Percentiles rank a stretch among this genome's conserved stretches.
These are phyloP conservation scores for Rugonectria rugulosa DNA, from an alignment of 2,329 filamentous ascomycete genomes.

Conservation along the genomic window DNA sequence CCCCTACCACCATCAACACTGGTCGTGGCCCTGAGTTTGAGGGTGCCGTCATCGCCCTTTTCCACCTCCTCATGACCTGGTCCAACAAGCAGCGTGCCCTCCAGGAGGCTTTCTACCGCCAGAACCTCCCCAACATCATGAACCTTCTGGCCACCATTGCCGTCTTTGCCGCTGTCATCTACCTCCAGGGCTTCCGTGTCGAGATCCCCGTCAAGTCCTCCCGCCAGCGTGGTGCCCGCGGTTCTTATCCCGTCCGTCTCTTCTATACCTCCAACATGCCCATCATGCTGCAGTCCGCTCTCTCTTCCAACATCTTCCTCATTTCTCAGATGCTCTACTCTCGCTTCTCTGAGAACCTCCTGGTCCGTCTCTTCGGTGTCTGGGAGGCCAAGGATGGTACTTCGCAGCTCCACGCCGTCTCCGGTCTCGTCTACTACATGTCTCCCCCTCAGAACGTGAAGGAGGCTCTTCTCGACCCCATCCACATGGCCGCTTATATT, in stretches of 20 bases:
- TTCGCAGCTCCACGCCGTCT: constrained; percentile 91
- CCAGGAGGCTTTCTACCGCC: constrained; percentile 98
- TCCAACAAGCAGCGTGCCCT: constrained; percentile 99
- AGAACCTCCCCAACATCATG: constrained; percentile 99
- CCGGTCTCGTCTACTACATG: constrained; percentile 99
- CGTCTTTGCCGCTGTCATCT: constrained; percentile 98
- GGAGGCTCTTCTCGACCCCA: constrained; percentile 94
- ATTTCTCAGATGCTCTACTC: constrained; percentile 99
- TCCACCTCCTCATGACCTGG: constrained; percentile 98
- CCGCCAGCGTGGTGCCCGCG: constrained; percentile 97
- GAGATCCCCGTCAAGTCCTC: constrained; percentile 99
- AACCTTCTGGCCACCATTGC: constrained; percentile 92
- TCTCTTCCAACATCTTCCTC: constrained; percentile 98
- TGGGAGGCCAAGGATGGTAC: constrained; percentile 98
- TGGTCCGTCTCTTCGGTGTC: constrained; percentile 95
- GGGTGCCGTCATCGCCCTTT: constrained; percentile 95
- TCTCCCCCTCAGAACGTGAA: constrained; percentile 97
- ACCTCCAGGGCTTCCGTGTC: constrained; percentile 98
- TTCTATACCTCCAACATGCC: constrained; percentile 99
- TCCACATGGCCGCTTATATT: constrained; percentile 96
- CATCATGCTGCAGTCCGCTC: constrained; percentile 99
- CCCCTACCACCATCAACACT: constrained; percentile 98
- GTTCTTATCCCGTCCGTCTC: constrained; percentile 96
- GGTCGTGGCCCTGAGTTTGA: constrained; percentile 99
- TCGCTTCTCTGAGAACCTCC: constrained; percentile 97